Evolutionary conservation across 1,284 basidiomycete species (phyloP).

Genomic region (Ustilago loliicola): DNA sequence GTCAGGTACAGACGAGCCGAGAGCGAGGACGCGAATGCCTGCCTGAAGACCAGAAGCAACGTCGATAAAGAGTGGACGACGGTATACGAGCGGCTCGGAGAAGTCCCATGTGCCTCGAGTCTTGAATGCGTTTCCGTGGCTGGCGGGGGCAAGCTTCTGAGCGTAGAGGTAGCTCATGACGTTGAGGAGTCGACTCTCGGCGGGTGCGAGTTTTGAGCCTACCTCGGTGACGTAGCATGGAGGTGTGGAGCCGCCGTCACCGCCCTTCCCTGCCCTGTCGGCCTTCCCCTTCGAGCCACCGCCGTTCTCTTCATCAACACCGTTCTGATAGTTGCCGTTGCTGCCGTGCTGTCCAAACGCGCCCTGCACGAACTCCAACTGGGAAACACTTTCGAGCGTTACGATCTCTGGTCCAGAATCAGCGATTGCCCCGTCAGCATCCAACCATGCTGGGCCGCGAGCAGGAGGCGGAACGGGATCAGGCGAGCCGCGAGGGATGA

Average conservation of each 20-base stretch:
- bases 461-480: conserved; percentile 15
- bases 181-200: conserved; percentile 52
- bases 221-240: conserved; percentile 41
- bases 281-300: conserved; percentile 5
- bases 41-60: conserved; percentile 77
- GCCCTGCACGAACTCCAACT: conserved; percentile 33
- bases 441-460: conserved; percentile 37
- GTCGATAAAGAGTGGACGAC: conserved; percentile 53
- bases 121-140: neutral
- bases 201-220: conserved; percentile 43
- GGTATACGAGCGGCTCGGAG: conserved; percentile 76
- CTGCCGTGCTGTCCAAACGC: conserved; percentile 18
- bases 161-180: conserved; percentile 62
- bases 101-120: conserved; percentile 77
- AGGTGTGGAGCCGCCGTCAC: conserved; percentile 28
- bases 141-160: conserved; percentile 21
- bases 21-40: conserved; percentile 72
- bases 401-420: conserved; percentile 33
- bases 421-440: conserved; percentile 40
- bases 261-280: conserved; percentile 26
- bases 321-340: conserved; percentile 1
- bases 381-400: conserved; percentile 38
- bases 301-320: neutral
- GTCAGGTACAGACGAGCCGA: conserved; percentile 53
- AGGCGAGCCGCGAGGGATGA: conserved; percentile 30